phyloP scores from a whole-genome alignment of 495 filamentous ascomycete genomes.

The Venustampulla echinocandica region DNA sequence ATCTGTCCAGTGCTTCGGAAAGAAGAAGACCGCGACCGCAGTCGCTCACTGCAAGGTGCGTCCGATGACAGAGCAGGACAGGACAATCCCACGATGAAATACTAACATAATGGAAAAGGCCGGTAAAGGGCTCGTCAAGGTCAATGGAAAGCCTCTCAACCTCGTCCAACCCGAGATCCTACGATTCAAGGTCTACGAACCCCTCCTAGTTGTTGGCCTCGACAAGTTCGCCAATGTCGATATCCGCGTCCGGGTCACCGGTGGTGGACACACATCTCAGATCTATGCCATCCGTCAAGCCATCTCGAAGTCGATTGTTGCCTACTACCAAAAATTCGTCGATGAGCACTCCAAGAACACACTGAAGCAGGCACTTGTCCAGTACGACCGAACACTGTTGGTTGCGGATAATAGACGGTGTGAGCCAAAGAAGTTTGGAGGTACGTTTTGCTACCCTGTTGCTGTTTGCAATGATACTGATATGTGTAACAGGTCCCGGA shows the following conservation, averaged over 20 bases:
- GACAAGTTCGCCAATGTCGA: slow-evolving; percentile 97
- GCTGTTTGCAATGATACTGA: slow-evolving; percentile 20
- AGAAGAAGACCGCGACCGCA: slow-evolving; percentile 84
- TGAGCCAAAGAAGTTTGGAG: slow-evolving; percentile 72
- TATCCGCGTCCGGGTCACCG: slow-evolving; percentile 92
- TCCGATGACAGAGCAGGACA: slow-evolving; percentile 8
- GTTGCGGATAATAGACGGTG: slow-evolving; percentile 95
- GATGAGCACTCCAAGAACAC: slow-evolving; percentile 99
- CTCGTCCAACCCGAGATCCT: slow-evolving; percentile 95
- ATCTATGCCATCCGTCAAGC: slow-evolving; percentile 98
- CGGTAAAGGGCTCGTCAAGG: slow-evolving; percentile 92
- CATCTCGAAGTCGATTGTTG: slow-evolving; percentile 94
- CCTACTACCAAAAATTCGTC: slow-evolving; percentile 99
- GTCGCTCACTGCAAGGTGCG: slow-evolving; percentile 93
- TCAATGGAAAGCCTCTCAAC: slow-evolving; percentile 91
- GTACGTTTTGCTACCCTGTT: slow-evolving; percentile 39
- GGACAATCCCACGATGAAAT: slow-evolving; percentile 2
- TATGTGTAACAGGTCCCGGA: slow-evolving; percentile 54
- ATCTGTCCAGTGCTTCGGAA: slow-evolving; percentile 92
- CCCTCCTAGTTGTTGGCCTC: slow-evolving; percentile 86
- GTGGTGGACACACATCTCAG: slow-evolving; percentile 97
- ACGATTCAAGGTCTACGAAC: slow-evolving; percentile 98
- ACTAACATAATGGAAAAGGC: slow-evolving; percentile 42
- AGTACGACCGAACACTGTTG: slow-evolving; percentile 93
- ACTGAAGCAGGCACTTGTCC: slow-evolving; percentile 86